These are phyloP conservation scores for Oryza longistaminata DNA, from an alignment of 176 grass and related monocot genomes.

Conservation along the genomic window DNA sequence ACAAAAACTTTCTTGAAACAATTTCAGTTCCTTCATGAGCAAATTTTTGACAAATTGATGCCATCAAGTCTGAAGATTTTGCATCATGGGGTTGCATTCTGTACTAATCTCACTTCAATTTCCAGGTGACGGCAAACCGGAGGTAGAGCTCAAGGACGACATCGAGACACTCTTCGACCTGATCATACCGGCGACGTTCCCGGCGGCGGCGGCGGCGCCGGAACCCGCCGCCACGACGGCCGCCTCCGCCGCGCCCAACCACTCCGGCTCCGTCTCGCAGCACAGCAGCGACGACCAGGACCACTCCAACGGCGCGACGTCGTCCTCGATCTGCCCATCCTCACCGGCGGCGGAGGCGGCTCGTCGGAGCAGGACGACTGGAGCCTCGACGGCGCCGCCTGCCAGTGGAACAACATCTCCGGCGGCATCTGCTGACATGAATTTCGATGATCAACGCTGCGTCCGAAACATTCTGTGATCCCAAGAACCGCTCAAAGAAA, in stretches of 20 bases:
- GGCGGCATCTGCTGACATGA: slow-evolving; percentile 46
- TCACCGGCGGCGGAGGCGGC: neutral
- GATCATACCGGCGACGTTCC: slow-evolving; percentile 32
- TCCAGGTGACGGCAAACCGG: slow-evolving; percentile 34
- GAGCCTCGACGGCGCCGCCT: slow-evolving; percentile 23
- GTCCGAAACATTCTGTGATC: neutral
- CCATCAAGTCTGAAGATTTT: neutral
- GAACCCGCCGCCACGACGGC: neutral
- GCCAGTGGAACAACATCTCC: slow-evolving; percentile 47
- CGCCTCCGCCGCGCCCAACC: neutral
- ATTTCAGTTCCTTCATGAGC: neutral
- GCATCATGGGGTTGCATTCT: neutral
- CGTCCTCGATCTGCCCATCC: neutral
- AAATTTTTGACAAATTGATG: neutral
- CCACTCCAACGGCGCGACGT: slow-evolving; percentile 13
- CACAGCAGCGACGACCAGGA: slow-evolving; percentile 32
- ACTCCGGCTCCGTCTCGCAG: slow-evolving; percentile 31
- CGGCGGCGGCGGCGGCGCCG: neutral
- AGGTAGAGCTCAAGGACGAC: neutral
- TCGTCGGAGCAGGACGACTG: slow-evolving; percentile 46
- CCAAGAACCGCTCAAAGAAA: neutral
- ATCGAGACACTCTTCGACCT: slow-evolving; percentile 39
- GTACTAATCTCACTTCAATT: too few relatives aligned
- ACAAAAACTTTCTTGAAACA: neutral
- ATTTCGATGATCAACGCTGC: neutral